phyloP scores from a whole-genome alignment of 352 stramenopile genomes.

The Phytophthora hybrid region DNA sequence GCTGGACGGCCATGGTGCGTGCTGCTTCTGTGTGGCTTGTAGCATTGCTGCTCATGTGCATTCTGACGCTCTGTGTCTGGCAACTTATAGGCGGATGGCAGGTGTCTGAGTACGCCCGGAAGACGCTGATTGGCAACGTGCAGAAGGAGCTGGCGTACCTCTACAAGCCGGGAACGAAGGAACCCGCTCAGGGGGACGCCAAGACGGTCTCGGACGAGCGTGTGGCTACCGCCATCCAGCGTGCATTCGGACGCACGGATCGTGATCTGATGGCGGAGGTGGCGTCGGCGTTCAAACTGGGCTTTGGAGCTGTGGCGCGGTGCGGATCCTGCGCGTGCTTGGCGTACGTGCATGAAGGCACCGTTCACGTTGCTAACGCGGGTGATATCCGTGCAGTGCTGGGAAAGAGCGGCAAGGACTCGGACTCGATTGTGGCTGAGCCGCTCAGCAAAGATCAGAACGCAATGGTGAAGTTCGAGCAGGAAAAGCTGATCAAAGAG shows the following conservation, averaged over 20 bases:
- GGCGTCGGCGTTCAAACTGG: constrained; percentile 88
- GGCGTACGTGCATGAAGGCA: constrained; percentile 76
- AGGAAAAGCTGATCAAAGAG: constrained; percentile 83
- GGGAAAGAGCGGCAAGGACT: constrained; percentile 56
- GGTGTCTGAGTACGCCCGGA: constrained; percentile 89
- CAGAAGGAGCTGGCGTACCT: constrained; percentile 71
- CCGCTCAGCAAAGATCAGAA: constrained; percentile 94
- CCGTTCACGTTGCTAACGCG: constrained; percentile 89
- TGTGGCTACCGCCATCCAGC: constrained; percentile 75
- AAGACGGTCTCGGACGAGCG: constrained; percentile 51
- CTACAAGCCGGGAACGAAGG: constrained; percentile 42
- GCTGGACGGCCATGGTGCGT: constrained; percentile 90
- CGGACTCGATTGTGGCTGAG: constrained; percentile 58
- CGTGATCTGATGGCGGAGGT: constrained; percentile 87
- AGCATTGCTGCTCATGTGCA: constrained; percentile 2
- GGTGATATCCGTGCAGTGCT: constrained; percentile 88
- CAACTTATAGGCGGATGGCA: constrained; percentile 88
- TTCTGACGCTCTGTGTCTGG: not conserved
- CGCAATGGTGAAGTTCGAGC: constrained; percentile 88
- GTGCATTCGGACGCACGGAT: constrained; percentile 90
- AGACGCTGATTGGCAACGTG: constrained; percentile 84
- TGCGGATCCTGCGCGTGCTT: constrained; percentile 91
- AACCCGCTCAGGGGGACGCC: constrained; percentile 38
- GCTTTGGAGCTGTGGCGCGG: constrained; percentile 90
- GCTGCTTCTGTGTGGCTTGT: not conserved